phyloP scores from a whole-genome alignment of 176 grass and related monocot species.

The Oryza glaberrima region DNA sequence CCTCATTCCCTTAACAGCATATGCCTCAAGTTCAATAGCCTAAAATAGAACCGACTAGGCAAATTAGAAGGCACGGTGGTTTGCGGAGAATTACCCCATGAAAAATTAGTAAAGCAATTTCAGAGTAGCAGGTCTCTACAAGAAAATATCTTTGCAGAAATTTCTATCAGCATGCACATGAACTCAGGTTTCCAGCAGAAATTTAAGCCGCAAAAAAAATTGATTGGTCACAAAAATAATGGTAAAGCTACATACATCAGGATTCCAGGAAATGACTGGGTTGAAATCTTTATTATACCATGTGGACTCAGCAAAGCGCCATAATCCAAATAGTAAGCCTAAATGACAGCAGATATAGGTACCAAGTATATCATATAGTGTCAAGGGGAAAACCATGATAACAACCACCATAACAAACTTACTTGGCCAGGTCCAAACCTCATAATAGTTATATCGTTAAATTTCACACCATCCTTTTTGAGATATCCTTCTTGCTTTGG shows the following conservation, averaged over 20 bases:
- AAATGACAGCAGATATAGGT: slow-evolving; percentile 12
- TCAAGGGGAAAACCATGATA: not conserved
- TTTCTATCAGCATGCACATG: not conserved
- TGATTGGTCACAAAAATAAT: slow-evolving; percentile 11
- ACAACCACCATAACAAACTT: slow-evolving; percentile 2
- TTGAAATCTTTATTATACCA: not conserved
- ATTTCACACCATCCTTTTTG: slow-evolving; percentile 53
- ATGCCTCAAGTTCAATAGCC: slow-evolving; percentile 87
- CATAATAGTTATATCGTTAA: slow-evolving; percentile 76
- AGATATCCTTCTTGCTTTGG: slow-evolving; percentile 59
- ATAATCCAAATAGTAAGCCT: not conserved
- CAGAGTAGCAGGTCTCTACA: not conserved
- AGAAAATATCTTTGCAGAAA: not conserved
- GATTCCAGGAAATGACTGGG: not conserved
- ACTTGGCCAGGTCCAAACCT: slow-evolving; percentile 92
- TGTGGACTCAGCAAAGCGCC: slow-evolving; percentile 22
- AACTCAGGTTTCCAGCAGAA: slow-evolving; percentile 5
- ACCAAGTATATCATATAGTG: slow-evolving; percentile 10
- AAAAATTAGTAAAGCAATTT: slow-evolving; percentile 17
- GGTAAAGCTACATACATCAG: not conserved
- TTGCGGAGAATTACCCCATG: not conserved
- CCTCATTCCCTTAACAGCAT: slow-evolving; percentile 71
- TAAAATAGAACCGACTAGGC: slow-evolving; percentile 21
- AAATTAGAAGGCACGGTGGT: not conserved
- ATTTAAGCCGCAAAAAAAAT: not conserved